Conservation (phyloP, 495 filamentous ascomycete species). For the Letharia lupina region DNA sequence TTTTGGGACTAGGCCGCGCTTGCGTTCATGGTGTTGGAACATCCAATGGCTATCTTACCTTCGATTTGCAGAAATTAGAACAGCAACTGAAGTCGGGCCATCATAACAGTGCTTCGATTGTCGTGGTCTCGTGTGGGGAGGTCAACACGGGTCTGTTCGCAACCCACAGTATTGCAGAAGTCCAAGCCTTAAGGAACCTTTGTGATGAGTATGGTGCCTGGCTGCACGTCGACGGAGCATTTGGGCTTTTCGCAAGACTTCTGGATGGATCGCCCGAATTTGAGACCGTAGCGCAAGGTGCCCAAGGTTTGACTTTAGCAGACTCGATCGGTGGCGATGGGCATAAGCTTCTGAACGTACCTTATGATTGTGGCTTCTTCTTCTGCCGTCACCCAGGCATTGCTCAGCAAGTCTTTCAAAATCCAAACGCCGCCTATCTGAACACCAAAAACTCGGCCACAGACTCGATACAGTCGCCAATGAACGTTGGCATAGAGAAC, state of each 20-base stretch:
- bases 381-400: constrained; percentile 54
- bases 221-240: constrained; percentile 89
- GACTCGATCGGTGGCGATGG: constrained; percentile 82
- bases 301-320: constrained; percentile 66
- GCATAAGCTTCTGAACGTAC: constrained; percentile 92
- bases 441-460: constrained; percentile 32
- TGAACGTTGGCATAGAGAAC: constrained; percentile 88
- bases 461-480: constrained; percentile 59
- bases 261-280: constrained; percentile 55
- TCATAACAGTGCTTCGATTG: constrained; percentile 54
- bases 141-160: constrained; percentile 88
- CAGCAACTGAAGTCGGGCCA: constrained; percentile 39
- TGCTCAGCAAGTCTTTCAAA: constrained; percentile 60
- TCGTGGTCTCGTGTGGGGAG: constrained; percentile 75
- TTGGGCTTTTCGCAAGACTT: constrained; percentile 72
- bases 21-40: constrained; percentile 52
- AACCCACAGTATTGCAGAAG: constrained; percentile 47
- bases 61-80: constrained; percentile 57
- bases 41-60: constrained; percentile 47
- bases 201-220: constrained; percentile 72
- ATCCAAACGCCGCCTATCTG: constrained; percentile 82
- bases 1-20: constrained; percentile 69
- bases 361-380: constrained; percentile 91
- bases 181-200: constrained; percentile 55
- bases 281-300: constrained; percentile 42